Percentiles rank a stretch among this genome's conserved stretches.
Conservation (phyloP, 805 yeast genomes). For the Wickerhamiella qilinensis region DNA sequence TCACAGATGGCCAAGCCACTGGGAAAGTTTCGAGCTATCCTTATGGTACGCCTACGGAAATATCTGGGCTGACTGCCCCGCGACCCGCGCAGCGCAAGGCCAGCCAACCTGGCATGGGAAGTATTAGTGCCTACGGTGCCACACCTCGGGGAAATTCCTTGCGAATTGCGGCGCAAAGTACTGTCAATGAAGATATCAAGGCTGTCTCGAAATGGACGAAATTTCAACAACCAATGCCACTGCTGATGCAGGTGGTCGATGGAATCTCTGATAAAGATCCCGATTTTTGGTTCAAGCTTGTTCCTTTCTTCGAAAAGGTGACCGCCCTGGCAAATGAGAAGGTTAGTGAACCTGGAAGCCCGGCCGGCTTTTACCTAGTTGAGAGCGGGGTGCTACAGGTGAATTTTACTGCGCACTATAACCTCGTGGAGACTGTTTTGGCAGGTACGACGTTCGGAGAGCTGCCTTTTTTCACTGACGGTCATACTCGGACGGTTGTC, state of each 20-base stretch:
- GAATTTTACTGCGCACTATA: slow-evolving; percentile 18
- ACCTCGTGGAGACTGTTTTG: slow-evolving; percentile 34
- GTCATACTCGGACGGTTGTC: slow-evolving; percentile 31
- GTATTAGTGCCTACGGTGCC: slow-evolving; percentile 8
- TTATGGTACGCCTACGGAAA: not conserved
- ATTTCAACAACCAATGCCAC: slow-evolving; percentile 40
- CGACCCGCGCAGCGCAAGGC: not conserved
- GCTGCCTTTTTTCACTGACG: slow-evolving; percentile 23
- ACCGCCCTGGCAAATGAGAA: slow-evolving; percentile 30
- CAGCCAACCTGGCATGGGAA: not conserved
- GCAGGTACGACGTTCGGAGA: slow-evolving; percentile 71
- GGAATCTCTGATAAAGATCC: slow-evolving; percentile 36
- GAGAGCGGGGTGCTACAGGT: slow-evolving; percentile 17
- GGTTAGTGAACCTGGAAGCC: slow-evolving; percentile 29
- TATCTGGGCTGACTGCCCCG: not conserved
- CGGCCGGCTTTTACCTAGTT: slow-evolving; percentile 38
- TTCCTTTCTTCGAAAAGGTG: slow-evolving; percentile 38
- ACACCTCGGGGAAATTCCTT: slow-evolving; percentile 16
- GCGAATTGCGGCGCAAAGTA: slow-evolving; percentile 20
- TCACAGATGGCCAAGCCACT: not conserved
- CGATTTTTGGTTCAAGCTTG: slow-evolving; percentile 48
- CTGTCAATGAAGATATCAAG: slow-evolving; percentile 19
- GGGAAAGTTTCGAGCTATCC: not conserved
- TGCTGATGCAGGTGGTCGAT: slow-evolving; percentile 47
- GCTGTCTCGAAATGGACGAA: slow-evolving; percentile 19